Evolutionary conservation across 1,284 basidiomycete species (phyloP), one percentile per base, ranked within the genome.

Genomic region (Puccinia triticina): DNA sequence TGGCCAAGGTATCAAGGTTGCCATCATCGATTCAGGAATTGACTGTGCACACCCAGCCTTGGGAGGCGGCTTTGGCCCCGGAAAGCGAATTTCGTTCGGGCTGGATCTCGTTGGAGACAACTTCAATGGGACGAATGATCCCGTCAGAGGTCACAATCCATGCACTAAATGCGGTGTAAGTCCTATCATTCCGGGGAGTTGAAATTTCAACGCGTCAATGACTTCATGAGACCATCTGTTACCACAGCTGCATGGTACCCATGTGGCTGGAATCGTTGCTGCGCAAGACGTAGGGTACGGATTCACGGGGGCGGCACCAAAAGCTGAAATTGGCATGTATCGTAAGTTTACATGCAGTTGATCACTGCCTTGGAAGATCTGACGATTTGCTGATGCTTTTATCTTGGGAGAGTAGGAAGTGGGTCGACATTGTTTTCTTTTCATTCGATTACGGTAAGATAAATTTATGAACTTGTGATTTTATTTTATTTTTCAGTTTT

Each of bases 31-130:
- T 84, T 61, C 72, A 23, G 87, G 86, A 43, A 87, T 90, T 82
- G 91, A 91, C 85, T 91, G 90, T 85, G 91, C 89, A 2, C 90
- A 92, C 84, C 91, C 91, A 14, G 87, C 88, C 21, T 90, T 93
- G 75, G 92, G 91, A 59, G 91, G 90, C 11, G 91, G 89, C 48
- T 90, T 92, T 84, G 91, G 91, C 8, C 87, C 89, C 1, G 90
- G 90, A 26, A 89, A 89, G 86, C 92, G 92, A 86, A 88, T 92
- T 82, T 88, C 89, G 67, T 90, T 90, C 40, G 91, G 91, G 0
- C 90, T 88, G 83, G 91, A 90, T 84, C 88, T 90, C 43, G 90
- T 90, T 50, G 80, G 73, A 37, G 73, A 82, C 26, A 32, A 53
- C 7, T 81, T 46, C 37, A 74, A 61, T 34, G 79, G 69, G 26